These are phyloP conservation scores for Phaeosphaeria sp. DNA, from an alignment of 2,329 filamentous ascomycete genomes.

Conservation along the genomic window DNA sequence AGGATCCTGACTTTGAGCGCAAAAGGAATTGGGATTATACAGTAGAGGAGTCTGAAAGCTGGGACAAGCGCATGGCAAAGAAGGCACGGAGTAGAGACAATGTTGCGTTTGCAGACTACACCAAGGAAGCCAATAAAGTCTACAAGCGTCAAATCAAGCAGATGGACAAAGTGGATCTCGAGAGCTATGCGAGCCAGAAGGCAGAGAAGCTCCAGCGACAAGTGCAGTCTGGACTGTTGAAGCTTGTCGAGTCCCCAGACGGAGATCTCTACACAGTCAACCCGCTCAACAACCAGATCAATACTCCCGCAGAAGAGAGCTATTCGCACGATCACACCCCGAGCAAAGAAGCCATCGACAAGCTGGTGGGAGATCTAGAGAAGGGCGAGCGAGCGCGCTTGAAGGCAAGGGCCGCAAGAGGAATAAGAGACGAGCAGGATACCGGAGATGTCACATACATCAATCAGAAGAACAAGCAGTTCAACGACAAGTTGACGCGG, in stretches of 20 bases:
- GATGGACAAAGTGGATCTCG: conserved; percentile 73
- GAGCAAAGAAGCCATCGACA: conserved; percentile 83
- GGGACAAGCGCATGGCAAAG: conserved; percentile 90
- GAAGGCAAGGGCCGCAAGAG: conserved; percentile 84
- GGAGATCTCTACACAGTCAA: conserved; percentile 90
- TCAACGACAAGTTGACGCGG: conserved; percentile 93
- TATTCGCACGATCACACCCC: conserved; percentile 86
- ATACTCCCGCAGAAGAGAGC: conserved; percentile 83
- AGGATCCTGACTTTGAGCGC: conserved; percentile 93
- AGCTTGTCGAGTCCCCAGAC: conserved; percentile 94
- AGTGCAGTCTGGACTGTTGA: conserved; percentile 81
- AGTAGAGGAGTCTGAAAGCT: conserved; percentile 88
- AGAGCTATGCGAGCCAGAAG: conserved; percentile 87
- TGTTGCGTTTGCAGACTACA: conserved; percentile 89
- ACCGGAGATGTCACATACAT: conserved; percentile 96
- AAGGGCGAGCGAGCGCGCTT: conserved; percentile 86
- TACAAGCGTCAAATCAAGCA: conserved; percentile 90
- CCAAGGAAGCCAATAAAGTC: conserved; percentile 84
- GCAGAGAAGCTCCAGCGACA: conserved; percentile 83
- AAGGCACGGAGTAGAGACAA: conserved; percentile 81
- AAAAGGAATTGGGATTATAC: conserved; percentile 99
- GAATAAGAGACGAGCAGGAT: conserved; percentile 72
- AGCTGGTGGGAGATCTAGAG: conserved; percentile 82
- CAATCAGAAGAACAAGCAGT: conserved; percentile 99
- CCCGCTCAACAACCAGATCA: conserved; percentile 88